phyloP scores from a whole-genome alignment of 768 basidiomycete species.

The Candolleomyces aberdarensis region DNA sequence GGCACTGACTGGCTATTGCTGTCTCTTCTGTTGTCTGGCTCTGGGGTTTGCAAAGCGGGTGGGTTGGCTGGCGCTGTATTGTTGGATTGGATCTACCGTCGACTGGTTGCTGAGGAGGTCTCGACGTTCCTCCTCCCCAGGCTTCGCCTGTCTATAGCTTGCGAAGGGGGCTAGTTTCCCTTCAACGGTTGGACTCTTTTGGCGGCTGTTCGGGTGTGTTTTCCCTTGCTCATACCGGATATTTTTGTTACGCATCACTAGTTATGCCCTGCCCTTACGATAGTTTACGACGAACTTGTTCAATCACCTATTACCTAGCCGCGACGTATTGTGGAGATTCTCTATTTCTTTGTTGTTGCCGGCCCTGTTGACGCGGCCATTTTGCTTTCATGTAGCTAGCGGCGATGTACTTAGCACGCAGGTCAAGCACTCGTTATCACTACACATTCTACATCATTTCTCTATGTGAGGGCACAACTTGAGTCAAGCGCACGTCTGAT shows the following conservation, averaged over 20 bases:
- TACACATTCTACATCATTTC: not conserved
- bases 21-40: not conserved
- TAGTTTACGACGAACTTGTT: conserved; percentile 5
- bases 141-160: not conserved
- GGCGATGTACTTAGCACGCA: conserved; percentile 4
- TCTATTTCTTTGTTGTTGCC: conserved; percentile 9
- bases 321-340: conserved; percentile 11
- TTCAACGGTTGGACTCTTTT: not conserved
- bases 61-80: not conserved
- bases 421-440: conserved; percentile 4
- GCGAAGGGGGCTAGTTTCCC: not conserved
- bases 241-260: conserved; percentile 9
- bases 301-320: conserved; percentile 5
- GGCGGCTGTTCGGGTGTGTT: conserved; percentile 8
- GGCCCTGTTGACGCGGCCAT: conserved; percentile 2
- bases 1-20: not conserved
- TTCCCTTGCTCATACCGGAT: not conserved
- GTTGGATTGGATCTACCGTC: not conserved
- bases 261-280: conserved; percentile 9
- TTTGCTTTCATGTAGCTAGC: not conserved
- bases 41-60: not conserved
- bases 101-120: conserved; percentile 6
- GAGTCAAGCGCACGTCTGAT: not conserved
- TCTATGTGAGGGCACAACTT: too few species aligned
- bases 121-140: conserved; percentile 5